These are phyloP conservation scores for Talaromyces sp. DNA, from an alignment of 2,329 filamentous ascomycete genomes.

Conservation along the genomic window DNA sequence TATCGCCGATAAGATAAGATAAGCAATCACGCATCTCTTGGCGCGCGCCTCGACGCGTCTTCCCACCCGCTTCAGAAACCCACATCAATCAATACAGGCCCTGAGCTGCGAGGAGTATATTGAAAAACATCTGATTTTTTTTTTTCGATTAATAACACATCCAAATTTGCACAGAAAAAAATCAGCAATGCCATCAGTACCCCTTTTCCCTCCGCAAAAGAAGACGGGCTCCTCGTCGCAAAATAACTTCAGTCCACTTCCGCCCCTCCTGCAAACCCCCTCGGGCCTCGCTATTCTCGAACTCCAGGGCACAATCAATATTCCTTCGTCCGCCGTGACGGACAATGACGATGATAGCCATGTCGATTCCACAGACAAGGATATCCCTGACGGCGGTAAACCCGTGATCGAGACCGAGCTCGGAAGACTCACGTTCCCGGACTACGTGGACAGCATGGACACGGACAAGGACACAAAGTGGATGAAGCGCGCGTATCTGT, in stretches of 20 bases:
- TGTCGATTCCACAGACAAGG: slow-evolving; percentile 14
- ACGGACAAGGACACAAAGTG: slow-evolving; percentile 57
- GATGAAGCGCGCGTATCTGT: slow-evolving; percentile 88
- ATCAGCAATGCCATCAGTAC: slow-evolving; percentile 37
- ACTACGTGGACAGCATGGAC: slow-evolving; percentile 55
- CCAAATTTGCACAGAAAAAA: not conserved
- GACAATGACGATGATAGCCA: slow-evolving; percentile 23
- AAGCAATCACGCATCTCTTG: not conserved
- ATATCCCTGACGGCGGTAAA: not conserved
- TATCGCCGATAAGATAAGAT: slow-evolving; percentile 7
- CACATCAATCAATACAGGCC: not conserved
- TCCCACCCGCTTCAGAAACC: not conserved
- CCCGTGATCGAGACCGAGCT: slow-evolving; percentile 47
- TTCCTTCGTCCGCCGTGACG: slow-evolving; percentile 42
- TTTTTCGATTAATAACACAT: not conserved
- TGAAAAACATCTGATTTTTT: not conserved
- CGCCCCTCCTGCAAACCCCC: slow-evolving; percentile 79
- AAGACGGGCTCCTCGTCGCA: not conserved
- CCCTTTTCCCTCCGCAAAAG: slow-evolving; percentile 26
- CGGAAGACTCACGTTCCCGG: slow-evolving; percentile 72
- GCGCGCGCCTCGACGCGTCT: slow-evolving; percentile 1
- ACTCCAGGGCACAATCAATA: slow-evolving; percentile 84
- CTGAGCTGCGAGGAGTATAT: no score
- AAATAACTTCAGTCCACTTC: slow-evolving; percentile 57
- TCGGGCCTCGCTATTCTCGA: slow-evolving; percentile 85